These are phyloP conservation scores for Aspergillus proliferans DNA, from an alignment of 2,329 filamentous ascomycete genomes.

Conservation along the genomic window DNA sequence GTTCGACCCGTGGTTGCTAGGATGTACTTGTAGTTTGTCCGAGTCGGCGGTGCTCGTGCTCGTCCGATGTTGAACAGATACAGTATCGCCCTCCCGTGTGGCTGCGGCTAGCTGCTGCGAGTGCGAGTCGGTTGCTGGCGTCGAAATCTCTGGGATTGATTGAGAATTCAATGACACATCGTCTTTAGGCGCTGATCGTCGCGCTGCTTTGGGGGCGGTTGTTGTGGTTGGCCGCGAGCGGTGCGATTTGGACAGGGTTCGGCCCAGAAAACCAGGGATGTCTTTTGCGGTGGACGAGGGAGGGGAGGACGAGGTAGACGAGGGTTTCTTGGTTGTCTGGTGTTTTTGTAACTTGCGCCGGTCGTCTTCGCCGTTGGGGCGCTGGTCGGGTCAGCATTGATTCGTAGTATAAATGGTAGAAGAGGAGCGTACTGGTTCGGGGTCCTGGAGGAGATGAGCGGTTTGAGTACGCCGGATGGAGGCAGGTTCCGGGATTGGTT, in stretches of 20 bases:
- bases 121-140: not conserved
- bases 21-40: no score
- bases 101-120: not conserved
- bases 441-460: not conserved
- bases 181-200: no score
- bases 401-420: not conserved
- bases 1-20: not conserved
- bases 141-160: not conserved
- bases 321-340: not conserved
- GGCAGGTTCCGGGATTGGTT: not conserved
- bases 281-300: not conserved
- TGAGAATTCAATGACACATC: not conserved
- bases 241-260: not conserved
- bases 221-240: not conserved
- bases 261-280: not conserved
- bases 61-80: no score
- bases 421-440: not conserved
- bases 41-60: no score
- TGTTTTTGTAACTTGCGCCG: not conserved
- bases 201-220: not conserved
- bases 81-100: no score
- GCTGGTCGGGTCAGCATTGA: not conserved
- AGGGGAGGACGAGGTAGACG: not conserved
- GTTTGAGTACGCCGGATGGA: not conserved
- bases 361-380: not conserved